Percentiles rank a stretch among this genome's conserved stretches.
These are phyloP conservation scores for Aureoboletus auriporus DNA, from an alignment of 768 basidiomycete species.

Conservation along the genomic window DNA sequence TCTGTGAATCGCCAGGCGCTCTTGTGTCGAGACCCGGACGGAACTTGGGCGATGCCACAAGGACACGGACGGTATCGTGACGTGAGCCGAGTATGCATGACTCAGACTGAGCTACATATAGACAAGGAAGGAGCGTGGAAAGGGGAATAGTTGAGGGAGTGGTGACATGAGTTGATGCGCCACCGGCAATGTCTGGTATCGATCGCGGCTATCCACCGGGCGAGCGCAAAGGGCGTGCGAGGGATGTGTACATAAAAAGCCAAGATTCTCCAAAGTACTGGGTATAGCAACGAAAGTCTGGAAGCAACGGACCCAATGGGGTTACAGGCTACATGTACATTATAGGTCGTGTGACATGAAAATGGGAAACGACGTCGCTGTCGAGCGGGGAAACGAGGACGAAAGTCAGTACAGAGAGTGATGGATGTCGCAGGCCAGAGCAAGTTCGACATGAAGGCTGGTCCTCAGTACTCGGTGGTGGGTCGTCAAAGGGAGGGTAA, in stretches of 20 bases:
- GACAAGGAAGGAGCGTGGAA: neutral
- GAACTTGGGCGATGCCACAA: neutral
- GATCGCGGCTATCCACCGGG: neutral
- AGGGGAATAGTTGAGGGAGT: neutral
- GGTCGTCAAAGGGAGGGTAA: neutral
- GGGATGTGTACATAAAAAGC: neutral
- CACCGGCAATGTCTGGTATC: neutral
- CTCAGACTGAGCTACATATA: neutral
- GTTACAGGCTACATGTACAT: neutral
- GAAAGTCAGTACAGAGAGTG: neutral
- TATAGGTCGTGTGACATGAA: conserved; percentile 16
- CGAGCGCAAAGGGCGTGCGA: conserved; percentile 2
- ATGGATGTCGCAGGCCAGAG: neutral
- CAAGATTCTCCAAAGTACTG: neutral
- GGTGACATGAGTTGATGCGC: neutral
- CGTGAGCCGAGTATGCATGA: no score
- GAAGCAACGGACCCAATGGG: neutral
- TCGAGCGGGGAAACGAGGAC: neutral
- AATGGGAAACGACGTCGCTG: neutral
- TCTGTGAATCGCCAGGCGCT: no score
- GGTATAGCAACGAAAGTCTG: neutral
- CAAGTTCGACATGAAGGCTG: neutral
- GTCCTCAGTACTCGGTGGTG: neutral
- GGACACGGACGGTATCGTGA: neutral
- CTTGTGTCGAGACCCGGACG: no score